These are phyloP conservation scores for Malus asiatica DNA, from an alignment of 306 rosid genomes.

Conservation along the genomic window DNA sequence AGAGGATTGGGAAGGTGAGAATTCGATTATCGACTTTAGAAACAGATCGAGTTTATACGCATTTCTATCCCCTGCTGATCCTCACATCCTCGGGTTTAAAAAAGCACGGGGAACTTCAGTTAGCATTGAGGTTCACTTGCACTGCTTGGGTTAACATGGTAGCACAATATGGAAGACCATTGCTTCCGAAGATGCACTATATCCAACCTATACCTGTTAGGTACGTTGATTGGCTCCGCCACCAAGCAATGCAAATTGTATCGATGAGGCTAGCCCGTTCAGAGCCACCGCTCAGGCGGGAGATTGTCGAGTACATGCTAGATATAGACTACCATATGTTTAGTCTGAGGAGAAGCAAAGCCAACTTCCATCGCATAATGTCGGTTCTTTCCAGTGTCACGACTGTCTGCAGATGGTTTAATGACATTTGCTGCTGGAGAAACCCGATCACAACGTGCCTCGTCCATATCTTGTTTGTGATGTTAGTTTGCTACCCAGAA, in stretches of 20 bases:
- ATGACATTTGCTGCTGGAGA: conserved; percentile 78
- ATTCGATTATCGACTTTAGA: conserved; percentile 83
- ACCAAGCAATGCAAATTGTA: conserved; percentile 87
- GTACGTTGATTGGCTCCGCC: conserved; percentile 69
- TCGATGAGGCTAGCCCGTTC: conserved; percentile 57
- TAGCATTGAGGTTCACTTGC: conserved; percentile 86
- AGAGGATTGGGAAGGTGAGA: conserved; percentile 85
- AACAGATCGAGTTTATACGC: conserved; percentile 69
- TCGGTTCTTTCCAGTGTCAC: conserved; percentile 50
- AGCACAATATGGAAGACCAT: conserved; percentile 65
- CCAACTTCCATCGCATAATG: conserved; percentile 79
- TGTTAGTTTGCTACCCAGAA: conserved; percentile 83
- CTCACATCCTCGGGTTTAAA: conserved; percentile 60
- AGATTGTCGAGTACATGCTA: conserved; percentile 84
- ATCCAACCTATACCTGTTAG: conserved; percentile 62
- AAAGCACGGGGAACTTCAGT: conserved; percentile 88
- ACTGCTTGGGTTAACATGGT: conserved; percentile 83
- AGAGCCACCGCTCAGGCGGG: conserved; percentile 86
- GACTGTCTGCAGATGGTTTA: conserved; percentile 55
- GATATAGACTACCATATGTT: conserved; percentile 85
- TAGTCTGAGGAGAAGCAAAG: conserved; percentile 87
- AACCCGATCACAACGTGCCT: conserved; percentile 79
- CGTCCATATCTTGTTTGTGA: conserved; percentile 70
- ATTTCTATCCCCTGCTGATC: conserved; percentile 76
- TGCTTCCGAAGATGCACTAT: conserved; percentile 96